A percentile compares a stretch with the other conserved stretches of the same genome.
phyloP scores from a whole-genome alignment of 2,329 filamentous ascomycete species.

The Paraphoma chrysanthemicola region DNA sequence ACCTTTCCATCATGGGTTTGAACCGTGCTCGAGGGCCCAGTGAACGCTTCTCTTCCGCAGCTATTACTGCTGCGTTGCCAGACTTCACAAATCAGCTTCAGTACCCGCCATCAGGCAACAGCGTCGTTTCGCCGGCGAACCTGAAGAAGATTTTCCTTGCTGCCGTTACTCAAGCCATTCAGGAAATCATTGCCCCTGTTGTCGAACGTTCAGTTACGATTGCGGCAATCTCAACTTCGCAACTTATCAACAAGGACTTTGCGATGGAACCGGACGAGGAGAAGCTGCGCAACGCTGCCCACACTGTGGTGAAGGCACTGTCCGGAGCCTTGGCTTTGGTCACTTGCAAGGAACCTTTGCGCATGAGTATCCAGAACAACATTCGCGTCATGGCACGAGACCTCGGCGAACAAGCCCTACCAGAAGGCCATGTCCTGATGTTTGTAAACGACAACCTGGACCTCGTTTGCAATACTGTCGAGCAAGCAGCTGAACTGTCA shows the following conservation, averaged over 20 bases:
- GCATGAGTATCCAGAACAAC: slow-evolving; percentile 97
- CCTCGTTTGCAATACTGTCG: slow-evolving; percentile 88
- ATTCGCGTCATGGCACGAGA: slow-evolving; percentile 82
- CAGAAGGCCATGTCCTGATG: slow-evolving; percentile 96
- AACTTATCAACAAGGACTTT: slow-evolving; percentile 96
- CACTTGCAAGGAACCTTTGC: slow-evolving; percentile 96
- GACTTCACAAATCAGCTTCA: slow-evolving; percentile 81
- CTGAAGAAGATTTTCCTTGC: slow-evolving; percentile 78
- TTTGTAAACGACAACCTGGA: slow-evolving; percentile 98
- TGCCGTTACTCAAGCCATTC: slow-evolving; percentile 87
- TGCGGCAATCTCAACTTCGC: slow-evolving; percentile 92
- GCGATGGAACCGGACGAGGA: slow-evolving; percentile 90
- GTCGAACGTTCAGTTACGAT: slow-evolving; percentile 98
- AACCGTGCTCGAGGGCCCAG: slow-evolving; percentile 72
- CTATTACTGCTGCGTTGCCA: slow-evolving; percentile 80
- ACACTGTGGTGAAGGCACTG: slow-evolving; percentile 93
- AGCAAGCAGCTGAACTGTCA: slow-evolving; percentile 92
- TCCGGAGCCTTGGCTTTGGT: slow-evolving; percentile 93
- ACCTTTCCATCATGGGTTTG: slow-evolving; percentile 67
- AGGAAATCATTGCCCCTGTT: slow-evolving; percentile 96
- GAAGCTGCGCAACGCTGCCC: slow-evolving; percentile 81
- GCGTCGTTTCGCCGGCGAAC: slow-evolving; percentile 72
- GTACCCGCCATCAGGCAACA: slow-evolving; percentile 73
- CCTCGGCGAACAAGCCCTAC: slow-evolving; percentile 73
- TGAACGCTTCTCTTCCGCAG: slow-evolving; percentile 76